Percentiles rank a stretch among this genome's conserved stretches.
Evolutionary conservation across 73 alveolate species (phyloP).

Genomic region (Blepharisma stoltei): DNA sequence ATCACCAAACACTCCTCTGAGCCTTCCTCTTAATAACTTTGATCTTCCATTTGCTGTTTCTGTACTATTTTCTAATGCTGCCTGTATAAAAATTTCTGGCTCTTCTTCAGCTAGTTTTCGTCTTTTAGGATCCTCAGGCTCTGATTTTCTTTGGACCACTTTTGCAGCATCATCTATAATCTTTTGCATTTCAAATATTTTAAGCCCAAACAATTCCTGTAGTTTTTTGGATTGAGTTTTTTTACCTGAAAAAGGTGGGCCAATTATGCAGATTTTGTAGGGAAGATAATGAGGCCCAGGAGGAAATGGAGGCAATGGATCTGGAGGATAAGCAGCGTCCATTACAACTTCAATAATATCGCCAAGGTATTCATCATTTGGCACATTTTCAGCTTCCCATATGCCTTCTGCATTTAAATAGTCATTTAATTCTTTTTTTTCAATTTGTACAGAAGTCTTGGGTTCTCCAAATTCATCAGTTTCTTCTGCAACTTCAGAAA

Average conservation of each 20-base stretch:
- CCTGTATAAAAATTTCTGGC: conserved; percentile 22
- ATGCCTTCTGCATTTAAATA: conserved; percentile 3
- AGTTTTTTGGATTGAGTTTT: conserved; percentile 38
- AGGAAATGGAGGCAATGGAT: neutral
- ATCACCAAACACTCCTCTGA: conserved; percentile 19
- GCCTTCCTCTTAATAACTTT: neutral
- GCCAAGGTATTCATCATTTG: neutral
- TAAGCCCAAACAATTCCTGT: conserved; percentile 33
- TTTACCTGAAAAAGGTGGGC: conserved; percentile 44
- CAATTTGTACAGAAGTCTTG: neutral
- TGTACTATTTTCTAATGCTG: neutral
- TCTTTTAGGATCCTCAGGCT: conserved; percentile 32
- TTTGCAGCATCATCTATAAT: conserved; percentile 47
- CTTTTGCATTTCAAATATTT: conserved; percentile 41
- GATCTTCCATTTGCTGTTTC: neutral
- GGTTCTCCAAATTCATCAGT: neutral
- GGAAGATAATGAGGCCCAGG: conserved; percentile 46
- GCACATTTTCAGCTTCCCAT: conserved; percentile 7
- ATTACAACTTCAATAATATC: neutral
- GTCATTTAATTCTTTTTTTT: neutral
- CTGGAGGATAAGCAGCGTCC: neutral
- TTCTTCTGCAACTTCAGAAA: neutral
- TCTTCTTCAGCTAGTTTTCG: conserved; percentile 29
- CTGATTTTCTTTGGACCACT: conserved; percentile 35
- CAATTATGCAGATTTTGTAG: conserved; percentile 47